Conservation (phyloP, 352 stramenopile species). For the Pilasporangium apinafurcum region DNA sequence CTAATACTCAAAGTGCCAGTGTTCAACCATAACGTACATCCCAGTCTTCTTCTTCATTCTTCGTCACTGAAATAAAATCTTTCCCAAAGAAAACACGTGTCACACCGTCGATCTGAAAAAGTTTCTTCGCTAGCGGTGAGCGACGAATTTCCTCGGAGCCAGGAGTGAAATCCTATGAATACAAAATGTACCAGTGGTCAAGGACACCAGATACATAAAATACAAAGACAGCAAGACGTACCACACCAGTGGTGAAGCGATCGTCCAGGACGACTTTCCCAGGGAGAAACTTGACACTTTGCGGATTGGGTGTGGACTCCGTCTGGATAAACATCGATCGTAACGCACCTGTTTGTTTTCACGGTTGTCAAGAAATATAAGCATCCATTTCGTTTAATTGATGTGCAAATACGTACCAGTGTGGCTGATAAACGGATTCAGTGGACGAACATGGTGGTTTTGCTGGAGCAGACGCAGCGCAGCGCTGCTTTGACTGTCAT, state of each 20-base stretch:
- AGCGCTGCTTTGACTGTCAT: no score
- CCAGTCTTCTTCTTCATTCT: slow-evolving; percentile 93
- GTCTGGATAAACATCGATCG: slow-evolving; percentile 98
- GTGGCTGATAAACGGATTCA: background rate
- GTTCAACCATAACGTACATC: slow-evolving; percentile 49
- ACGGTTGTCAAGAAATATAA: no score
- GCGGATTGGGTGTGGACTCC: slow-evolving; percentile 96
- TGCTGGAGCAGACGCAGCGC: background rate
- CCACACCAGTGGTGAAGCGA: slow-evolving; percentile 79
- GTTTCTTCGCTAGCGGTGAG: slow-evolving; percentile 92
- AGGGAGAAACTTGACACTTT: slow-evolving; percentile 98
- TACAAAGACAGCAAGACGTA: slow-evolving; percentile 2
- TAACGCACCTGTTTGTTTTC: slow-evolving; percentile 23
- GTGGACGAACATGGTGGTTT: background rate
- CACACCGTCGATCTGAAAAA: slow-evolving; percentile 97
- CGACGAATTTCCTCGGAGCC: slow-evolving; percentile 81
- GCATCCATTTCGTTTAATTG: no score
- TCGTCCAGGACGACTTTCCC: slow-evolving; percentile 87
- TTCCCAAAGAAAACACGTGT: slow-evolving; percentile 96
- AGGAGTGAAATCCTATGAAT: slow-evolving; percentile 74
- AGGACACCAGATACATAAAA: background rate
- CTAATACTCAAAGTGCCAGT: background rate
- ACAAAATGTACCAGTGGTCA: background rate
- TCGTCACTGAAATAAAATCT: slow-evolving; percentile 98
- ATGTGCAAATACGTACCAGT: no score